These are phyloP conservation scores for Talaromyces borbonicus DNA, from an alignment of 495 filamentous ascomycete species.

Conservation along the genomic window DNA sequence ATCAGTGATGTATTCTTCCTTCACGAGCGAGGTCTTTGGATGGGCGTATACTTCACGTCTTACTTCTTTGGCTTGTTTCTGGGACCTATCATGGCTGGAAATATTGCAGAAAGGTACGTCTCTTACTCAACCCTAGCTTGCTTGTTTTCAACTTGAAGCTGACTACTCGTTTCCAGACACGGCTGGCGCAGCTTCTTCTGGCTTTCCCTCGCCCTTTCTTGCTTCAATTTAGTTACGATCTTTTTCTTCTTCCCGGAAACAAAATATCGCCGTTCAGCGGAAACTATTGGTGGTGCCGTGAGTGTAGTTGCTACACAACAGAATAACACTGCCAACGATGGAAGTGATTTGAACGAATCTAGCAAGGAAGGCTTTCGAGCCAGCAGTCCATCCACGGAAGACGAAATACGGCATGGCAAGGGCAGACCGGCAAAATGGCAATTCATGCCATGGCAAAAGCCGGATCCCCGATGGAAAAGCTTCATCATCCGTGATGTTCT, in stretches of 20 bases:
- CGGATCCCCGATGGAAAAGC: slow-evolving; percentile 24
- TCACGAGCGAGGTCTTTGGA: slow-evolving; percentile 51
- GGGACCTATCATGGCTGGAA: slow-evolving; percentile 42
- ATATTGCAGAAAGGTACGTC: slow-evolving; percentile 32
- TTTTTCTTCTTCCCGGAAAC: slow-evolving; percentile 47
- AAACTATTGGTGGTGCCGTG: slow-evolving; percentile 11
- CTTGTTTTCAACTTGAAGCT: background rate
- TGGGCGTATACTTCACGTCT: slow-evolving; percentile 46
- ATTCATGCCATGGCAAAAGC: slow-evolving; percentile 34
- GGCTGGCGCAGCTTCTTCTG: slow-evolving; percentile 47
- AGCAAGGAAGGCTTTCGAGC: background rate
- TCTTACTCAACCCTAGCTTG: background rate
- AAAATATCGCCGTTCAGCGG: slow-evolving; percentile 27
- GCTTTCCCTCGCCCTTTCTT: slow-evolving; percentile 34
- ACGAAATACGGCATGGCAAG: no score
- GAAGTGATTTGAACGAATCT: background rate
- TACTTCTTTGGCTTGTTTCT: slow-evolving; percentile 30
- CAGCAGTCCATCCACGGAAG: slow-evolving; percentile 17
- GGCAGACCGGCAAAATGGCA: slow-evolving; percentile 36
- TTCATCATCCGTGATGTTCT: slow-evolving; percentile 30
- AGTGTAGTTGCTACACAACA: no score
- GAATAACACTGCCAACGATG: slow-evolving; percentile 6
- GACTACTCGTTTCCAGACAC: no score
- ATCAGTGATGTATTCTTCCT: slow-evolving; percentile 56
- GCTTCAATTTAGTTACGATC: slow-evolving; percentile 29